phyloP scores from a whole-genome alignment of 352 stramenopile genomes.

The Phytophthora agathidicida region DNA sequence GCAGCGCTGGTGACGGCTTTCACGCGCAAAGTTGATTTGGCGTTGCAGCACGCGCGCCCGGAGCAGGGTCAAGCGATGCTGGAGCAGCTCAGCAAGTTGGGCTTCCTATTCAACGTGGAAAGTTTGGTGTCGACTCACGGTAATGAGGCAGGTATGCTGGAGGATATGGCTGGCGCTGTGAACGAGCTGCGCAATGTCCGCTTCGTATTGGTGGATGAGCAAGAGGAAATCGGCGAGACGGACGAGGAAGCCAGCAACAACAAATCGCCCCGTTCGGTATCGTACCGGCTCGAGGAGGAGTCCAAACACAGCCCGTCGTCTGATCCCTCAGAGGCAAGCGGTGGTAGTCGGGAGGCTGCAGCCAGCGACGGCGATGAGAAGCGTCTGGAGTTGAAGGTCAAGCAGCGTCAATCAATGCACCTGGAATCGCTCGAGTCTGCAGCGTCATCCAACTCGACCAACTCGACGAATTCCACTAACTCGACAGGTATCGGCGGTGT shows the following conservation, averaged over 20 bases:
- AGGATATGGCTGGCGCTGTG: slow-evolving; percentile 85
- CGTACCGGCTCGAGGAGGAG: slow-evolving; percentile 77
- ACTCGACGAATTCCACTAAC: slow-evolving; percentile 35
- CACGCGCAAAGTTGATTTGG: slow-evolving; percentile 80
- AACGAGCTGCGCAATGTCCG: slow-evolving; percentile 84
- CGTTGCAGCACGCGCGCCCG: slow-evolving; percentile 56
- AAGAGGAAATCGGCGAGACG: slow-evolving; percentile 50
- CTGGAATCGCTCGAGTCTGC: slow-evolving; percentile 35
- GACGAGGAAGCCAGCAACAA: slow-evolving; percentile 38
- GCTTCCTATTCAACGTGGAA: slow-evolving; percentile 86
- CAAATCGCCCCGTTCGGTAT: slow-evolving; percentile 54
- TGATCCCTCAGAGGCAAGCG: slow-evolving; percentile 21
- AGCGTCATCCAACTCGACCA: slow-evolving; percentile 40
- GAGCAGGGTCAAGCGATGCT: slow-evolving; percentile 67
- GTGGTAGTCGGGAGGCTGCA: slow-evolving; percentile 15
- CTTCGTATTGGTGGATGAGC: slow-evolving; percentile 82
- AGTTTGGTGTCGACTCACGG: slow-evolving; percentile 86
- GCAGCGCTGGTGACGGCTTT: slow-evolving; percentile 83
- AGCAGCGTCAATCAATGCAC: slow-evolving; percentile 36
- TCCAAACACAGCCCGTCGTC: slow-evolving; percentile 48
- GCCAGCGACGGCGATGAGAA: slow-evolving; percentile 25
- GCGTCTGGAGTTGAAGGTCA: slow-evolving; percentile 24
- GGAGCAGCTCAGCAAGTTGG: slow-evolving; percentile 78
- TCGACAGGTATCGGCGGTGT: slow-evolving; percentile 66
- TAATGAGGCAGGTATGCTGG: slow-evolving; percentile 89